These are phyloP conservation scores for Phlebiopsis gigantea DNA, from an alignment of 768 basidiomycete genomes.

Conservation along the genomic window DNA sequence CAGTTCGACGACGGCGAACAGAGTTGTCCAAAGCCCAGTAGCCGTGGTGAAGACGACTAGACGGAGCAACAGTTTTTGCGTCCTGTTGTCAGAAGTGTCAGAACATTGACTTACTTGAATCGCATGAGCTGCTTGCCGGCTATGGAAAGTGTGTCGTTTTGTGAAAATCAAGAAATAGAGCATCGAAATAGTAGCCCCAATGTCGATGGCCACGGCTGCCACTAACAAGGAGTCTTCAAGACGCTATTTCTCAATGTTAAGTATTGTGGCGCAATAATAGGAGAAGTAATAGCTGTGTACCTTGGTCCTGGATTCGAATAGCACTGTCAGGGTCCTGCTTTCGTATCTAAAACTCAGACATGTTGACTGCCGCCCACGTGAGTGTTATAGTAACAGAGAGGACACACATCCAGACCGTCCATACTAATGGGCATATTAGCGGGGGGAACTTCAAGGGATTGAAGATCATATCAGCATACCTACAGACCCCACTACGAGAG, in stretches of 20 bases:
- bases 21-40: not conserved
- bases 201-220: not conserved
- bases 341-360: too few species aligned
- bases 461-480: too few species aligned
- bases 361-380: too few species aligned
- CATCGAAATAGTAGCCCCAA: not conserved
- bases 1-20: not conserved
- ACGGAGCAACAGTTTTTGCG: not conserved
- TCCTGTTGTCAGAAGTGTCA: not conserved
- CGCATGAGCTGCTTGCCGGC: not conserved
- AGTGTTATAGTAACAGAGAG: too few species aligned
- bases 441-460: too few species aligned
- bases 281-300: too few species aligned
- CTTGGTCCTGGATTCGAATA: too few species aligned
- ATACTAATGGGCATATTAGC: too few species aligned
- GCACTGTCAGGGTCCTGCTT: too few species aligned
- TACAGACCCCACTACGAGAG: too few species aligned
- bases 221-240: not conserved
- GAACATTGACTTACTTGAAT: not conserved
- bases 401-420: too few species aligned
- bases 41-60: not conserved
- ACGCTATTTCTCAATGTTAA: not conserved
- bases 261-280: too few species aligned
- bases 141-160: not conserved
- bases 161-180: not conserved